A percentile compares a stretch with the other conserved stretches of the same genome.
These are phyloP conservation scores for Candida caryicola DNA, from an alignment of 805 yeast species.

Conservation along the genomic window DNA sequence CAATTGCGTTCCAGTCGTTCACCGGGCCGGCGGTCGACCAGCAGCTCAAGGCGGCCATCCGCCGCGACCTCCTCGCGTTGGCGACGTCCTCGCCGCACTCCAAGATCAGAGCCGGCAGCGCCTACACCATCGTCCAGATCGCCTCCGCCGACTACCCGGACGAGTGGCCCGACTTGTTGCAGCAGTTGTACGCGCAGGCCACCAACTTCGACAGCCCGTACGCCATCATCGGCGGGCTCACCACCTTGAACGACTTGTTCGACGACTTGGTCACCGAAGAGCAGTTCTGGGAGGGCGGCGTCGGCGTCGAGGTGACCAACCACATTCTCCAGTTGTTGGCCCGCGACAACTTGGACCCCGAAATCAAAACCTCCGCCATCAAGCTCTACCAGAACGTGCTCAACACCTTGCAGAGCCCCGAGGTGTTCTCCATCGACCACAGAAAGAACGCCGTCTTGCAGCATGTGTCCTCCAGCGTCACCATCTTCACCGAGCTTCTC, in stretches of 20 bases:
- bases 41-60: slow-evolving; percentile 48
- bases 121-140: slow-evolving; percentile 77
- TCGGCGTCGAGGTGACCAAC: slow-evolving; percentile 53
- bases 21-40: slow-evolving; percentile 61
- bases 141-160: slow-evolving; percentile 92
- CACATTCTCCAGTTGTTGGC: slow-evolving; percentile 46
- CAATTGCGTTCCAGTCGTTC: slow-evolving; percentile 75
- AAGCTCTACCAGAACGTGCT: slow-evolving; percentile 53
- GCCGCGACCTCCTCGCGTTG: slow-evolving; percentile 50
- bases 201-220: slow-evolving; percentile 24
- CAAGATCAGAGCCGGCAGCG: slow-evolving; percentile 63
- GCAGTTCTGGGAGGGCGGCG: slow-evolving; percentile 76
- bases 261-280: slow-evolving; percentile 85
- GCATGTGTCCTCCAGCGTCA: slow-evolving; percentile 18
- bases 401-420: slow-evolving; percentile 51
- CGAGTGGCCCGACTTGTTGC: slow-evolving; percentile 81
- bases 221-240: slow-evolving; percentile 51
- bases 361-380: slow-evolving; percentile 47
- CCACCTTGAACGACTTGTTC: slow-evolving; percentile 70
- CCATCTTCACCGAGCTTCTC: slow-evolving; percentile 18
- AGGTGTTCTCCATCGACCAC: slow-evolving; percentile 35
- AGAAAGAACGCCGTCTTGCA: slow-evolving; percentile 34
- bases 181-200: slow-evolving; percentile 44
- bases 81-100: slow-evolving; percentile 44
- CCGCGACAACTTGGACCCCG: slow-evolving; percentile 25